These are phyloP conservation scores for Russula abietina DNA, from an alignment of 768 basidiomycete genomes.

Conservation along the genomic window DNA sequence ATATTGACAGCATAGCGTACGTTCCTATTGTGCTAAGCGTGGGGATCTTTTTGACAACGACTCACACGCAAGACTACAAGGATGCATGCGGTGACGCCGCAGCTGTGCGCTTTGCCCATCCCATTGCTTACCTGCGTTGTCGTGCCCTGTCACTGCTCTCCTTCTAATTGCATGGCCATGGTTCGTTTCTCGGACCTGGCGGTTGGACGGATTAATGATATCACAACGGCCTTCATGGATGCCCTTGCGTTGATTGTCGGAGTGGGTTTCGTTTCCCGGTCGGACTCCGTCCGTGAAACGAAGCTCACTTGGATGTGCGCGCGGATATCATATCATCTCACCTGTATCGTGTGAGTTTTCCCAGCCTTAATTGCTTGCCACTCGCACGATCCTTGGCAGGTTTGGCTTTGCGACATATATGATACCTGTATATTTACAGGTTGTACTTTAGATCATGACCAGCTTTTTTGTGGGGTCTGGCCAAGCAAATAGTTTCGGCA, in stretches of 20 bases:
- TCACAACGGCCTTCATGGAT: conserved; percentile 30
- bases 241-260: conserved; percentile 34
- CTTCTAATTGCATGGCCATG: conserved; percentile 37
- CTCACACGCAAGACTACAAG: conserved; percentile 45
- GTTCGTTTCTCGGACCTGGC: conserved; percentile 35
- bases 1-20: conserved; percentile 30
- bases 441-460: conserved; percentile 4
- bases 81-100: conserved; percentile 39
- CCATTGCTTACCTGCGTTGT: conserved; percentile 37
- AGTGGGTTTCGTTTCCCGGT: conserved; percentile 14
- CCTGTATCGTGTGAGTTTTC: conserved; percentile 24
- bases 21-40: conserved; percentile 35
- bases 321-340: conserved; percentile 25
- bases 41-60: conserved; percentile 40
- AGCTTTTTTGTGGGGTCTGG: not conserved
- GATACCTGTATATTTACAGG: conserved; percentile 24
- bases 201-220: conserved; percentile 30
- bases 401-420: conserved; percentile 23
- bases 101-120: conserved; percentile 38
- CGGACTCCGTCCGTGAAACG: too few species aligned
- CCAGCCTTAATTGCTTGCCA: not conserved
- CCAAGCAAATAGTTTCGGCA: too few species aligned
- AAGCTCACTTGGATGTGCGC: conserved; percentile 5
- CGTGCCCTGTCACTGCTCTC: conserved; percentile 32
- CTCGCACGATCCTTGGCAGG: conserved; percentile 6